Evolutionary conservation across 257 asterid species (phyloP).

Genomic region (Paulownia fortunei): DNA sequence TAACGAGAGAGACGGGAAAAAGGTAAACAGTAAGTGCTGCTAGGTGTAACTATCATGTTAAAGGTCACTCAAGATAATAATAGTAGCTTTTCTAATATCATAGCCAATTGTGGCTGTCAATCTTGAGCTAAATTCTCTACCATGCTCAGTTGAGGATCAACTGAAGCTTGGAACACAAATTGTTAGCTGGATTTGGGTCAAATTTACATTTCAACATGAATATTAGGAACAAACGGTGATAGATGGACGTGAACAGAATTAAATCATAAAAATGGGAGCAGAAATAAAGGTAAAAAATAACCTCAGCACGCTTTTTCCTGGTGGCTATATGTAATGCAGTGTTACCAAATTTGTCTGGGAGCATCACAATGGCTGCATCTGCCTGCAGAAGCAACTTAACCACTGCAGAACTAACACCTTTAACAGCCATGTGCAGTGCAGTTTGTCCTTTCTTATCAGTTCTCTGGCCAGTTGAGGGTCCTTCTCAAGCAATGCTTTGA

Average conservation of each 20-base stretch:
- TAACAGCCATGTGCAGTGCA: conserved; percentile 78
- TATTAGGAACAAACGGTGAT: not conserved
- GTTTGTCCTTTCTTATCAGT: conserved; percentile 83
- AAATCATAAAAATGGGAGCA: conserved; percentile 3
- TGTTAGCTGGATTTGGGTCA: not conserved
- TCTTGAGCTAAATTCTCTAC: not conserved
- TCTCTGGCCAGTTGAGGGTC: conserved; percentile 73
- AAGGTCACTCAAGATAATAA: not conserved
- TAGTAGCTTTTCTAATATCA: not conserved
- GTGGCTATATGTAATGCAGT: too few species aligned
- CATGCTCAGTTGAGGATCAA: not conserved
- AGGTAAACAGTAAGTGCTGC: not conserved
- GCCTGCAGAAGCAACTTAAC: conserved; percentile 64
- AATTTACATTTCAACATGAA: not conserved
- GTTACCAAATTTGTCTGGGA: too few species aligned
- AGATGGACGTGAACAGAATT: not conserved
- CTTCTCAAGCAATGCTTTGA: conserved; percentile 63
- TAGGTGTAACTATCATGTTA: not conserved
- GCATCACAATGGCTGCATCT: conserved; percentile 74
- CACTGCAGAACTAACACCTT: conserved; percentile 60
- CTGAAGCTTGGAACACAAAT: not conserved
- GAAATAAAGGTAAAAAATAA: conserved; percentile 31
- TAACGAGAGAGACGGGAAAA: too few species aligned
- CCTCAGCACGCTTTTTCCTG: conserved; percentile 74
- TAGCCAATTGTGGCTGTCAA: not conserved